phyloP scores from a whole-genome alignment of 768 basidiomycete species.

The Tubosaeta sp. region DNA sequence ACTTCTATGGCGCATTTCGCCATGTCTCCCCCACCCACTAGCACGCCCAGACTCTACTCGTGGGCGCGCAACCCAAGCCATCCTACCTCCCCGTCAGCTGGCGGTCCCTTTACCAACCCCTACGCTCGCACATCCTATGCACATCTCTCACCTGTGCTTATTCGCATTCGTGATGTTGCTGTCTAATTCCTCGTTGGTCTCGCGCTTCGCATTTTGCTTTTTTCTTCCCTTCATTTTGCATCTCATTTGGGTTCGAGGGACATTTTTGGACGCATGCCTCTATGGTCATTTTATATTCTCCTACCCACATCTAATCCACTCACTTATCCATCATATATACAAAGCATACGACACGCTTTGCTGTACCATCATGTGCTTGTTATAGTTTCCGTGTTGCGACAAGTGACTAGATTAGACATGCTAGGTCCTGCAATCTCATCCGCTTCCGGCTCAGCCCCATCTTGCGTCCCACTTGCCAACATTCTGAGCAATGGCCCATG shows the following conservation, averaged over 20 bases:
- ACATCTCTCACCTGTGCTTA: constrained; percentile 46
- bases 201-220: background rate
- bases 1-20: constrained; percentile 18
- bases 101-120: constrained; percentile 54
- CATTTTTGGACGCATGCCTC: constrained; percentile 9
- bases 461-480: constrained; percentile 38
- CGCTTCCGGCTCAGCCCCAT: constrained; percentile 38
- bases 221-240: constrained; percentile 9
- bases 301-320: constrained; percentile 30
- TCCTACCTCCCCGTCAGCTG: constrained; percentile 33
- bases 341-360: constrained; percentile 25
- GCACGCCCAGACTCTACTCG: constrained; percentile 54
- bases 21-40: constrained; percentile 54
- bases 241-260: constrained; percentile 13
- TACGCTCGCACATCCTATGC: constrained; percentile 55
- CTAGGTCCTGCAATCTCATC: constrained; percentile 23
- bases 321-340: constrained; percentile 36
- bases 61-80: constrained; percentile 41
- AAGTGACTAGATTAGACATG: constrained; percentile 31
- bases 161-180: constrained; percentile 42
- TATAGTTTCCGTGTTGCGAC: constrained; percentile 30
- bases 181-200: constrained; percentile 6
- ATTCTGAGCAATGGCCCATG: constrained; percentile 47
- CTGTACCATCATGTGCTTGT: constrained; percentile 31
- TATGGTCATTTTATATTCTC: constrained; percentile 19